phyloP scores from a whole-genome alignment of 768 basidiomycete genomes.

The Mycena latifolia region DNA sequence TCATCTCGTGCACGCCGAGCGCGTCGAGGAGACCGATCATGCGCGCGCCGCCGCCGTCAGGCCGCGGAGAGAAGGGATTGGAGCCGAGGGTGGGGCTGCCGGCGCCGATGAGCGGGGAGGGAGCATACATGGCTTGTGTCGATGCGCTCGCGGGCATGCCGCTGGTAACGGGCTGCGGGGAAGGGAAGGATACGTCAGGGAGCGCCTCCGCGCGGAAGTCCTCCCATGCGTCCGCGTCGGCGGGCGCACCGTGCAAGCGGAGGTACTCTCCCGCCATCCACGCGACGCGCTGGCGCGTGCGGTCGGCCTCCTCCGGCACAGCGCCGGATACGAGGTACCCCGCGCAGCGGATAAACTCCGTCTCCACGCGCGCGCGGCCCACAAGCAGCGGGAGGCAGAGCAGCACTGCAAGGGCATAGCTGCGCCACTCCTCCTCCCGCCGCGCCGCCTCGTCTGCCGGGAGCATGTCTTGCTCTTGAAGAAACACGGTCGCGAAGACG shows the following conservation, averaged over 20 bases:
- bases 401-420: constrained; percentile 72
- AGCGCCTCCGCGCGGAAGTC: constrained; percentile 67
- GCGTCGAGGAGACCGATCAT: constrained; percentile 62
- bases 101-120: constrained; percentile 57
- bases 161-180: constrained; percentile 38
- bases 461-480: constrained; percentile 38
- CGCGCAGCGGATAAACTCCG: constrained; percentile 77
- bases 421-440: constrained; percentile 62
- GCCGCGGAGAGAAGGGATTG: constrained; percentile 67
- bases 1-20: constrained; percentile 41
- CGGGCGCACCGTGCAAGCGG: constrained; percentile 65
- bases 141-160: constrained; percentile 60
- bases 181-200: constrained; percentile 52
- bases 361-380: constrained; percentile 70
- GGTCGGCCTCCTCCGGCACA: constrained; percentile 53
- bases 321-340: constrained; percentile 73
- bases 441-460: constrained; percentile 30
- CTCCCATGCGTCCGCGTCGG: constrained; percentile 67
- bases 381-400: constrained; percentile 71
- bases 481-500: constrained; percentile 82
- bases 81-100: constrained; percentile 58
- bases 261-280: constrained; percentile 81
- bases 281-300: constrained; percentile 56
- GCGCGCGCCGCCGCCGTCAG: constrained; percentile 52
- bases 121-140: constrained; percentile 64